Percentiles rank a stretch among this genome's conserved stretches.
These are phyloP conservation scores for Clitopilus passeckerianus DNA, from an alignment of 768 basidiomycete genomes.

Conservation along the genomic window DNA sequence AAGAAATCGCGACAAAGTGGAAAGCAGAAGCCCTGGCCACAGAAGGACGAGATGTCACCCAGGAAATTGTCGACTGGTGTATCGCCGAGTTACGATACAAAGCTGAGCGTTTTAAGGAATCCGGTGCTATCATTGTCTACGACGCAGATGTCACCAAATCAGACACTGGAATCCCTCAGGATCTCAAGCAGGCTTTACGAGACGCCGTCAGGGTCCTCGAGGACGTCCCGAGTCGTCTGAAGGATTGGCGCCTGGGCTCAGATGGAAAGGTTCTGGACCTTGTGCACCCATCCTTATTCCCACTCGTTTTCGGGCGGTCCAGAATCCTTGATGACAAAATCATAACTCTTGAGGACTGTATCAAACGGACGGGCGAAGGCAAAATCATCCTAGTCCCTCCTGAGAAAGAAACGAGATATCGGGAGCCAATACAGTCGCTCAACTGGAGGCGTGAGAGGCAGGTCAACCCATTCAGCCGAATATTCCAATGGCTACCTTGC, in stretches of 20 bases:
- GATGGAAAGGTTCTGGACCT: conserved; percentile 34
- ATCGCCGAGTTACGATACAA: conserved; percentile 18
- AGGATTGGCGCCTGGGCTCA: conserved; percentile 38
- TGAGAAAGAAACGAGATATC: neutral
- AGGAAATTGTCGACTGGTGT: conserved; percentile 16
- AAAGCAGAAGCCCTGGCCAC: conserved; percentile 6
- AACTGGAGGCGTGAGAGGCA: too few relatives aligned
- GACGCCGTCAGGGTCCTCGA: conserved; percentile 21
- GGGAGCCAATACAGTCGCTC: neutral
- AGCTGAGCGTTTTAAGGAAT: conserved; percentile 9
- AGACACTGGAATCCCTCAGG: conserved; percentile 17
- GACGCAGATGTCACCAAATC: conserved; percentile 20
- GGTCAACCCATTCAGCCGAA: conserved; percentile 3
- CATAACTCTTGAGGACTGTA: conserved; percentile 9
- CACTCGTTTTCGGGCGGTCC: conserved; percentile 23
- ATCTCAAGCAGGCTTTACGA: conserved; percentile 10
- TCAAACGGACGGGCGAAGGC: conserved; percentile 10
- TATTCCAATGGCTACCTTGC: conserved; percentile 8
- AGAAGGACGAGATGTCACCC: conserved; percentile 5
- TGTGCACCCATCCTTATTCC: conserved; percentile 34
- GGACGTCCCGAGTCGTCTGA: conserved; percentile 20
- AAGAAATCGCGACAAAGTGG: conserved; percentile 10
- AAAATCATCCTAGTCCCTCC: conserved; percentile 3
- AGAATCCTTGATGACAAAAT: conserved; percentile 5
- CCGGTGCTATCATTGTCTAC: conserved; percentile 13